These are phyloP conservation scores for Mytilinidion resinicola DNA, from an alignment of 495 filamentous ascomycete genomes.

Conservation along the genomic window DNA sequence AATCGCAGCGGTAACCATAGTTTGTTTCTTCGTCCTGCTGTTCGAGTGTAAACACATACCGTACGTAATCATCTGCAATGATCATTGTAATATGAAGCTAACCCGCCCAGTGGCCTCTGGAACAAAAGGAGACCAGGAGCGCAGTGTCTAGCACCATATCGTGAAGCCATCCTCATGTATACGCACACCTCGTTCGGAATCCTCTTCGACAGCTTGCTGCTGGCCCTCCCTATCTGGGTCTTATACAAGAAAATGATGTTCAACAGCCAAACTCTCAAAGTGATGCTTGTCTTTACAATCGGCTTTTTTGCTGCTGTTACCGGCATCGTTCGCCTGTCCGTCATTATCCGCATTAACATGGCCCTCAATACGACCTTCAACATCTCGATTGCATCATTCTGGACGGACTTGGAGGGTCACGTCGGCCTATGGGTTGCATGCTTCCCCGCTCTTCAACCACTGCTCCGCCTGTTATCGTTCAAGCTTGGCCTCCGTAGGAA, in stretches of 20 bases:
- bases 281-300: conserved; percentile 32
- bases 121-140: neutral
- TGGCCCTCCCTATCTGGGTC: conserved; percentile 34
- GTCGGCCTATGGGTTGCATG: conserved; percentile 35
- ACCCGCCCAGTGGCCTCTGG: neutral
- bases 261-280: conserved; percentile 28
- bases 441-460: conserved; percentile 32
- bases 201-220: conserved; percentile 27
- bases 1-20: neutral
- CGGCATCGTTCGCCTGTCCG: conserved; percentile 26
- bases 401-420: conserved; percentile 36
- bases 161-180: neutral
- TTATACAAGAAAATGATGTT: conserved; percentile 34
- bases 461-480: conserved; percentile 26
- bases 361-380: conserved; percentile 19
- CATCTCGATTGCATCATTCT: conserved; percentile 29
- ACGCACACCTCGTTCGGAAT: conserved; percentile 27
- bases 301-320: conserved; percentile 31
- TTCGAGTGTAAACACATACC: conserved; percentile 18
- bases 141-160: neutral
- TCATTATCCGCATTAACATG: neutral
- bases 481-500: conserved; percentile 20
- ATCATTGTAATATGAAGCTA: neutral
- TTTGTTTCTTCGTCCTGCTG: conserved; percentile 2
- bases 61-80: neutral